phyloP scores from a whole-genome alignment of 1,284 basidiomycete species.

The Xanthoconium separans region DNA sequence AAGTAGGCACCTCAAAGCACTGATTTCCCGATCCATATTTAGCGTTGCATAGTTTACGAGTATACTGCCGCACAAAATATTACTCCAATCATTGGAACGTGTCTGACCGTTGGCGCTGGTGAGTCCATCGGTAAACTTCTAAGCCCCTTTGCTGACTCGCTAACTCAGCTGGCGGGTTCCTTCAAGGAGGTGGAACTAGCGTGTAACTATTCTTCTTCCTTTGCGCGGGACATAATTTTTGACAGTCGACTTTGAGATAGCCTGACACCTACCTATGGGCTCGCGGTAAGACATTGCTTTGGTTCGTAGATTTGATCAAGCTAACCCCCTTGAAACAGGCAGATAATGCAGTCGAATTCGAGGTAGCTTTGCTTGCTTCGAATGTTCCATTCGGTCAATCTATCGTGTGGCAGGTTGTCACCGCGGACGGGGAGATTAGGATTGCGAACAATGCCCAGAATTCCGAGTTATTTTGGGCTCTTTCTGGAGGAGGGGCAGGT shows the following conservation, averaged over 20 bases:
- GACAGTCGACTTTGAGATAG: constrained; percentile 5
- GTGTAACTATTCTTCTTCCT: constrained; percentile 7
- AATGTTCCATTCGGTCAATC: neutral
- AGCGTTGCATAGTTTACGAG: constrained; percentile 13
- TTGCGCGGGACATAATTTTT: neutral
- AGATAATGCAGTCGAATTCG: constrained; percentile 18
- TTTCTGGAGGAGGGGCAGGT: constrained; percentile 24
- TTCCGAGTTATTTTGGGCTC: constrained; percentile 27
- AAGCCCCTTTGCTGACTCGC: neutral
- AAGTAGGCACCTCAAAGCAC: constrained; percentile 8
- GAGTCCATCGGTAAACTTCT: neutral
- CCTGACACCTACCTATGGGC: constrained; percentile 17
- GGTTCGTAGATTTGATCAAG: neutral
- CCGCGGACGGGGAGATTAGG: constrained; percentile 19
- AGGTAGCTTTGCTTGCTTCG: constrained; percentile 2
- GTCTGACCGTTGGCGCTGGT: constrained; percentile 23
- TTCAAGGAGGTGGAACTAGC: constrained; percentile 28
- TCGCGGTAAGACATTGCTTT: neutral
- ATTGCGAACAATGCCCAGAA: constrained; percentile 21
- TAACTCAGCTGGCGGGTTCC: constrained; percentile 17
- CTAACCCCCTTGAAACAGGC: constrained; percentile 8
- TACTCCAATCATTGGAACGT: constrained; percentile 13
- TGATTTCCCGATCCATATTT: neutral
- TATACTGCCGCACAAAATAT: constrained; percentile 12
- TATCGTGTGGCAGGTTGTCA: constrained; percentile 15